Conservation (phyloP, 1,139 yeast genomes). For the Eremothecium gossypii region DNA sequence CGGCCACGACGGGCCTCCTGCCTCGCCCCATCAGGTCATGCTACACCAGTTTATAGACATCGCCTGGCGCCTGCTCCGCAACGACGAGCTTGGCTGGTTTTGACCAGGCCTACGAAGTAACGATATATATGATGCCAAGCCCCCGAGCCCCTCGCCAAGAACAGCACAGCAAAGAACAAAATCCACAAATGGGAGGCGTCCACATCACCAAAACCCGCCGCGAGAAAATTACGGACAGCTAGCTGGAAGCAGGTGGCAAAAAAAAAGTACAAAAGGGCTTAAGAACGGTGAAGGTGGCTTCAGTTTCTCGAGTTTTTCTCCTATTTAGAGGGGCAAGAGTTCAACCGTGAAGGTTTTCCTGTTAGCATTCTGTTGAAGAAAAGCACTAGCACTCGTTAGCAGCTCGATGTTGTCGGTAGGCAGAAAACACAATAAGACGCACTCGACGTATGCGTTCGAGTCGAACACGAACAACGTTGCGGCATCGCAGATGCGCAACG, state of each 20-base stretch:
- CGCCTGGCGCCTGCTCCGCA: slow-evolving; percentile 25
- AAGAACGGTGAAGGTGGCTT: too few relatives aligned
- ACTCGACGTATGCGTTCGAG: slow-evolving; percentile 73
- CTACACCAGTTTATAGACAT: slow-evolving; percentile 15
- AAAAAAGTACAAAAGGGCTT: slow-evolving; percentile 2
- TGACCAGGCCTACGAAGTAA: not conserved
- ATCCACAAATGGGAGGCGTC: not conserved
- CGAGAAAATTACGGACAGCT: not conserved
- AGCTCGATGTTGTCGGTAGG: slow-evolving; percentile 9
- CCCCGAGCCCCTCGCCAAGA: not conserved
- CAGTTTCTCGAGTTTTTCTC: too few relatives aligned
- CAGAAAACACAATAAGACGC: slow-evolving; percentile 67
- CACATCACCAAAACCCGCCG: not conserved
- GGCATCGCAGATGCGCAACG: slow-evolving; percentile 96
- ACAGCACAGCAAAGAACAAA: not conserved
- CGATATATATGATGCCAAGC: not conserved
- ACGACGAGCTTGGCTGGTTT: slow-evolving; percentile 29
- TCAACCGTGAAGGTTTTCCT: too few relatives aligned
- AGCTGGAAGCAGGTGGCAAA: not conserved
- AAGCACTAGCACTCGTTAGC: not conserved
- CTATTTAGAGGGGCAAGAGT: too few relatives aligned
- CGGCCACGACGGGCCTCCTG: slow-evolving; percentile 3
- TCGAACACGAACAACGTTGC: slow-evolving; percentile 93
- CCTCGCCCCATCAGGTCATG: slow-evolving; percentile 9
- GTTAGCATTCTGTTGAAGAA: not conserved